Conservation (phyloP, 805 yeast species). For the Dipodascopsis tothii region DNA sequence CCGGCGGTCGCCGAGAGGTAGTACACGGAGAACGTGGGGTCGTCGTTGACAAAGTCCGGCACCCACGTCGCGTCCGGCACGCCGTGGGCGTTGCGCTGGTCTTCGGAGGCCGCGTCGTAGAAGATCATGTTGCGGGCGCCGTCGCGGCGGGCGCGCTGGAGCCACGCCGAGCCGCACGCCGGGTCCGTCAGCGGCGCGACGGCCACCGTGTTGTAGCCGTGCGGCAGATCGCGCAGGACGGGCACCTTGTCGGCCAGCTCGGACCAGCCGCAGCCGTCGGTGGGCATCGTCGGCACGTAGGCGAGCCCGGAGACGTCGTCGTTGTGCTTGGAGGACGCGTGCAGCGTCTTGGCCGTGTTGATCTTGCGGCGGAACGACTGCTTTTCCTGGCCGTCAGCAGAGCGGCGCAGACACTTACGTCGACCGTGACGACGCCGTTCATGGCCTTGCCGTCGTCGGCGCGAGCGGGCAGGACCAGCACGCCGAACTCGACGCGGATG, state of each 20-base stretch:
- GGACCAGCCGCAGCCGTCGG: constrained; percentile 6
- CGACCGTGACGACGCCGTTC: constrained; percentile 6
- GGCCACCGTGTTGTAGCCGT: constrained; percentile 15
- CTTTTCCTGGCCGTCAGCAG: background rate
- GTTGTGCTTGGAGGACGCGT: constrained; percentile 4
- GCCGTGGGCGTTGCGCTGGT: background rate
- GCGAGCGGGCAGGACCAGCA: constrained; percentile 17
- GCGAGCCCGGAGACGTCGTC: constrained; percentile 10
- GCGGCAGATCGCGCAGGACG: constrained; percentile 9
- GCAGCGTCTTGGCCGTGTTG: constrained; percentile 4
- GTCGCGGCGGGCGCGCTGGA: constrained; percentile 16
- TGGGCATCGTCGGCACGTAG: constrained; percentile 11
- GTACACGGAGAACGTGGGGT: constrained; percentile 16
- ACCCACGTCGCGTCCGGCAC: constrained; percentile 4
- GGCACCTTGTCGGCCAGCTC: constrained; percentile 14
- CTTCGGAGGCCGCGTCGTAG: constrained; percentile 2
- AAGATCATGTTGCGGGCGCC: constrained; percentile 16
- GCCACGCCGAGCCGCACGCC: constrained; percentile 14
- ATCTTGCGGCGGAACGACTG: constrained; percentile 7
- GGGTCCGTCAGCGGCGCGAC: constrained; percentile 15
- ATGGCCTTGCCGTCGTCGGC: background rate
- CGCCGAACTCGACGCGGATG: constrained; percentile 7
- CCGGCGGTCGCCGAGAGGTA: constrained; percentile 7
- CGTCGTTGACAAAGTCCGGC: background rate
- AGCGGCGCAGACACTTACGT: constrained; percentile 1